Conservation (phyloP, 352 stramenopile species). For the Peronosclerospora sorghi region DNA sequence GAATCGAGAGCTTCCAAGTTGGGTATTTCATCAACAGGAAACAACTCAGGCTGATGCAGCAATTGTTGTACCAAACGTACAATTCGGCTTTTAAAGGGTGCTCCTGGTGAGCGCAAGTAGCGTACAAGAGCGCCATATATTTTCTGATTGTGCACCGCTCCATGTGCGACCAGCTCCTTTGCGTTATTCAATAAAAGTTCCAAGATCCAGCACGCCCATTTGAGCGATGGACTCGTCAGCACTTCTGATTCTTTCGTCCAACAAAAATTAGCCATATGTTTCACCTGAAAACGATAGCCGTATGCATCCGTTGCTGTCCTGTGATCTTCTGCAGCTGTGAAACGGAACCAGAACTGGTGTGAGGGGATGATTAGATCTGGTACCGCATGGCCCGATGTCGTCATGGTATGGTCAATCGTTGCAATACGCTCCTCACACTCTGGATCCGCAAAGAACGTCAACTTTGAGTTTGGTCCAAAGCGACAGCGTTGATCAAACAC, state of each 20-base stretch:
- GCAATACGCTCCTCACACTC: slow-evolving; percentile 52
- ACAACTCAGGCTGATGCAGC: slow-evolving; percentile 46
- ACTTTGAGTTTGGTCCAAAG: slow-evolving; percentile 52
- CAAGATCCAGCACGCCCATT: slow-evolving; percentile 82
- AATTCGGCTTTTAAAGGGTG: slow-evolving; percentile 72
- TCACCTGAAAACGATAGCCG: slow-evolving; percentile 77
- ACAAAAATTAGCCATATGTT: slow-evolving; percentile 61
- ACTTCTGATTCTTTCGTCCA: slow-evolving; percentile 78
- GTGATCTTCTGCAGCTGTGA: slow-evolving; percentile 57
- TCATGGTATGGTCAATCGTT: slow-evolving; percentile 36
- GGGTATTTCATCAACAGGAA: slow-evolving; percentile 41
- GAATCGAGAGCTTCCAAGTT: slow-evolving; percentile 52
- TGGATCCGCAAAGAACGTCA: slow-evolving; percentile 61
- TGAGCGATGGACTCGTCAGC: slow-evolving; percentile 55
- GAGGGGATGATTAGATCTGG: slow-evolving; percentile 64
- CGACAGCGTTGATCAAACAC: slow-evolving; percentile 76
- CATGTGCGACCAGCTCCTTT: slow-evolving; percentile 43
- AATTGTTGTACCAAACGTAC: slow-evolving; percentile 69
- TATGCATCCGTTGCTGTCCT: slow-evolving; percentile 49
- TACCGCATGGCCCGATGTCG: slow-evolving; percentile 23
- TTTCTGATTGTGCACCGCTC: slow-evolving; percentile 69
- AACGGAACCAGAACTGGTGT: slow-evolving; percentile 78
- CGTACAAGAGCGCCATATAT: slow-evolving; percentile 73
- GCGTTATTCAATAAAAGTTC: slow-evolving; percentile 73
- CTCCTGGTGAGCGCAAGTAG: slow-evolving; percentile 67